Percentiles rank a stretch among this genome's conserved stretches.
phyloP scores from a whole-genome alignment of 2,329 filamentous ascomycete genomes.

The Ceratocystis variospora region DNA sequence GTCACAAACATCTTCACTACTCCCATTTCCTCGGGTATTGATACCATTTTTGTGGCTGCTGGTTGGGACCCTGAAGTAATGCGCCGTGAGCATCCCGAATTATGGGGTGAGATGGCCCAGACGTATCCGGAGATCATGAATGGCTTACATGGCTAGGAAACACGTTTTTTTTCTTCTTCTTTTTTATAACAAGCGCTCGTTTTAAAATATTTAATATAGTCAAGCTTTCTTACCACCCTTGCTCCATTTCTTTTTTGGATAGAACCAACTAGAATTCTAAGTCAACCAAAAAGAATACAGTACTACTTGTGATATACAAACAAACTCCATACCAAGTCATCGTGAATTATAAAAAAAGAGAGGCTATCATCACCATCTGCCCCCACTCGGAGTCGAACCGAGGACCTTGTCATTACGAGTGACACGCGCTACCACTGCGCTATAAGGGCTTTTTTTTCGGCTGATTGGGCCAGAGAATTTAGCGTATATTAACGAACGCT shows the following conservation, averaged over 20 bases:
- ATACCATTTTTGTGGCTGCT: conserved; percentile 77
- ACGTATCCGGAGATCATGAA: conserved; percentile 77
- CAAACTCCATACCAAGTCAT: background rate
- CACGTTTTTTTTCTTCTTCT: background rate
- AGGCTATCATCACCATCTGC: conserved; percentile 18
- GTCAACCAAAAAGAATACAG: background rate
- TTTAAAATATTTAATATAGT: background rate
- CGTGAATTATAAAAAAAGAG: background rate
- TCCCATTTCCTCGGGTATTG: conserved; percentile 73
- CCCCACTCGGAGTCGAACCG: conserved; percentile 28
- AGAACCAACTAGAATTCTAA: background rate
- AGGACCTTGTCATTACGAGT: conserved; percentile 29
- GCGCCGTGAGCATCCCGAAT: conserved; percentile 64
- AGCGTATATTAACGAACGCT: background rate
- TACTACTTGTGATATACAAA: background rate
- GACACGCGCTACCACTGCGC: conserved; percentile 29
- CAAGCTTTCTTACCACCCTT: background rate
- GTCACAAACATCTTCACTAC: conserved; percentile 83
- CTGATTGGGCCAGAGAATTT: background rate
- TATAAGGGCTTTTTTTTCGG: conserved; percentile 24
- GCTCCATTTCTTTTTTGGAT: background rate
- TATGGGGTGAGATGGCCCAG: conserved; percentile 64
- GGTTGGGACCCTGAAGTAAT: conserved; percentile 59
- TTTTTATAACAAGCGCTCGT: background rate
- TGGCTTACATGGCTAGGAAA: conserved; percentile 51